Percentiles rank a stretch among this genome's conserved stretches.
These are phyloP conservation scores for Rehmannia glutinosa DNA, from an alignment of 257 asterid species.

Conservation along the genomic window DNA sequence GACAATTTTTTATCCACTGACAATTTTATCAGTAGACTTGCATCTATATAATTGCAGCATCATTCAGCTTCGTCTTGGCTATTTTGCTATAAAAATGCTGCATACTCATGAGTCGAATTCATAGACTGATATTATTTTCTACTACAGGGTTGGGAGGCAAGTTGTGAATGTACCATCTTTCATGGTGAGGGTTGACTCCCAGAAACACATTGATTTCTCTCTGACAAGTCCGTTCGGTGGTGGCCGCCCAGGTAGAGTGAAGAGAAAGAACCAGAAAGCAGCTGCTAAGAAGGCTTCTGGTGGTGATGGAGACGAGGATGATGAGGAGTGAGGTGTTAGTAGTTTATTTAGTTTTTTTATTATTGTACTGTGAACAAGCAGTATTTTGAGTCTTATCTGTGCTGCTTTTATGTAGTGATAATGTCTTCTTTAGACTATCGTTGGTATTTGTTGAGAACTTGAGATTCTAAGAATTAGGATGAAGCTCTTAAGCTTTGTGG, in stretches of 20 bases:
- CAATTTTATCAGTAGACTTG: no score
- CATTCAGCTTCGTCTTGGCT: no score
- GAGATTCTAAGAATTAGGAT: background rate
- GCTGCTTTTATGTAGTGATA: conserved; percentile 13
- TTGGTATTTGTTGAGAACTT: conserved; percentile 16
- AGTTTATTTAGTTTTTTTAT: background rate
- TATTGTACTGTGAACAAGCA: background rate
- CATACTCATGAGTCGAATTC: background rate
- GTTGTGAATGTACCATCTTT: conserved; percentile 54
- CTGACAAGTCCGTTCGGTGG: conserved; percentile 59
- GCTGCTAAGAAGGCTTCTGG: conserved; percentile 62
- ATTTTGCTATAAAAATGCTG: background rate
- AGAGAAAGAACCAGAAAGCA: conserved; percentile 52
- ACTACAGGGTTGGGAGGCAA: conserved; percentile 53
- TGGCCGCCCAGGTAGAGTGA: conserved; percentile 57
- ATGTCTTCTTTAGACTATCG: background rate
- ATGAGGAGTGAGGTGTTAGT: conserved; percentile 30
- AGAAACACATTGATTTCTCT: conserved; percentile 56
- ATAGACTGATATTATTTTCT: background rate
- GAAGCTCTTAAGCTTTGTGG: background rate
- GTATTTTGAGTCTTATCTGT: background rate
- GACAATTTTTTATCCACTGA: no score
- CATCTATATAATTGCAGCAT: no score
- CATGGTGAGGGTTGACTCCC: conserved; percentile 54
- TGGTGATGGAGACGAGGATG: conserved; percentile 60